Evolutionary conservation across 2,329 filamentous ascomycete species (phyloP).

Genomic region (Sarocladium kiliense): DNA sequence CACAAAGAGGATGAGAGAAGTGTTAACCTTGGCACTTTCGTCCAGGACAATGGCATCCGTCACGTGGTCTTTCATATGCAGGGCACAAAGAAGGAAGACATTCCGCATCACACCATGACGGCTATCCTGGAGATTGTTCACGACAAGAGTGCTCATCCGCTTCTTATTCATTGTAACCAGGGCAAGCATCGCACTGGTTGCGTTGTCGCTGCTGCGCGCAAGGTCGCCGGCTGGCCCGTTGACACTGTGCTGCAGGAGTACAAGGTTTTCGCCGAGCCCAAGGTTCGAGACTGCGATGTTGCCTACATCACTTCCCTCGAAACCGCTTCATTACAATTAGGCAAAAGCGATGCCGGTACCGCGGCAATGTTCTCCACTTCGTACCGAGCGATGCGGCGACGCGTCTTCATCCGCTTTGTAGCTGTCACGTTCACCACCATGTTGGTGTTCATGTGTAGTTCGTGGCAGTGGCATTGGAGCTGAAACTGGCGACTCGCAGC

Average conservation of each 20-base stretch:
- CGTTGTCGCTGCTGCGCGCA: slow-evolving; percentile 75
- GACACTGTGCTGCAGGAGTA: slow-evolving; percentile 68
- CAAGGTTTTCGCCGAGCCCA: slow-evolving; percentile 55
- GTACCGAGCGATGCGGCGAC: slow-evolving; percentile 18
- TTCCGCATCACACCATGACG: slow-evolving; percentile 62
- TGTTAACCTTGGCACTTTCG: slow-evolving; percentile 53
- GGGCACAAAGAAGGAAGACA: slow-evolving; percentile 80
- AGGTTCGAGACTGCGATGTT: slow-evolving; percentile 55
- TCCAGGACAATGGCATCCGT: slow-evolving; percentile 60
- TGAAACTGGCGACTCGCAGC: slow-evolving; percentile 34
- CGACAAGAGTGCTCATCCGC: slow-evolving; percentile 67
- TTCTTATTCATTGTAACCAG: slow-evolving; percentile 90
- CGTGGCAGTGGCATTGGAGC: slow-evolving; percentile 28
- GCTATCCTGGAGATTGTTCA: slow-evolving; percentile 67
- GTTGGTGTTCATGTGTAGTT: neutral
- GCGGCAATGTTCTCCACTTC: slow-evolving; percentile 11
- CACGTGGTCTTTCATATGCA: slow-evolving; percentile 74
- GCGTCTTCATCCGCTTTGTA: slow-evolving; percentile 37
- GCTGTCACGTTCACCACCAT: slow-evolving; percentile 20
- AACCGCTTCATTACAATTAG: neutral
- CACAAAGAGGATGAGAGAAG: slow-evolving; percentile 54
- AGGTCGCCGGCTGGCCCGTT: slow-evolving; percentile 62
- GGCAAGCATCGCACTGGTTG: slow-evolving; percentile 92
- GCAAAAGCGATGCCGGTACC: neutral
- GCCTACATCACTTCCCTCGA: slow-evolving; percentile 50